Conservation (phyloP, 1,284 basidiomycete genomes). For the Athelia sp. region DNA sequence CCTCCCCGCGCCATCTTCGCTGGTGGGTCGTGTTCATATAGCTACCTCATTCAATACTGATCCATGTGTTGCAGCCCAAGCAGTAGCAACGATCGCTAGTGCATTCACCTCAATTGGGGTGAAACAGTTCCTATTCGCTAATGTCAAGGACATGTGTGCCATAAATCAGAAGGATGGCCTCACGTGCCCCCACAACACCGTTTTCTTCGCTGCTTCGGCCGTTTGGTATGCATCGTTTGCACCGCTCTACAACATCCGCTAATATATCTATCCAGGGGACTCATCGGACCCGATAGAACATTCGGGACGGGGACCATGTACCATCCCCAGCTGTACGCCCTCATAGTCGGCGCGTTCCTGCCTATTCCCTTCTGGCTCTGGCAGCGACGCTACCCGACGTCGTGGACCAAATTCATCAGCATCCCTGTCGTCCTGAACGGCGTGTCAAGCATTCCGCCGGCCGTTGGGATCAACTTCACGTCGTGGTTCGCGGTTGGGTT, state of each 20-base stretch:
- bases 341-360: conserved; percentile 73
- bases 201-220: conserved; percentile 86
- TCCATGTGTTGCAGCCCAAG: conserved; percentile 54
- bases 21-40: conserved; percentile 39
- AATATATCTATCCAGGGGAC: conserved; percentile 55
- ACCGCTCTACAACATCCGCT: conserved; percentile 3
- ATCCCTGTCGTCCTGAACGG: conserved; percentile 84
- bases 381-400: conserved; percentile 71
- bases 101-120: conserved; percentile 85
- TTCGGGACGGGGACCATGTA: conserved; percentile 77
- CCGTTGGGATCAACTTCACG: conserved; percentile 92
- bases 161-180: conserved; percentile 61
- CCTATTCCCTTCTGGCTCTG: conserved; percentile 86
- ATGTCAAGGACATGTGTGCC: conserved; percentile 76
- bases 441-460: conserved; percentile 79
- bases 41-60: conserved; percentile 3
- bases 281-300: conserved; percentile 83
- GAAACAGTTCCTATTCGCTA: conserved; percentile 79
- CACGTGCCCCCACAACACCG: conserved; percentile 82
- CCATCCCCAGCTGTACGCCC: conserved; percentile 77
- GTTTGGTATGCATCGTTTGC: conserved; percentile 65
- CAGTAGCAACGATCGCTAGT: conserved; percentile 66
- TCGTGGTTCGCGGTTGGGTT: conserved; percentile 87
- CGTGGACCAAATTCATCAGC: conserved; percentile 76
- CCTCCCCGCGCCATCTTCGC: conserved; percentile 86